Evolutionary conservation across 805 yeast genomes (phyloP).

Genomic region (Starmerella stigmatis): DNA sequence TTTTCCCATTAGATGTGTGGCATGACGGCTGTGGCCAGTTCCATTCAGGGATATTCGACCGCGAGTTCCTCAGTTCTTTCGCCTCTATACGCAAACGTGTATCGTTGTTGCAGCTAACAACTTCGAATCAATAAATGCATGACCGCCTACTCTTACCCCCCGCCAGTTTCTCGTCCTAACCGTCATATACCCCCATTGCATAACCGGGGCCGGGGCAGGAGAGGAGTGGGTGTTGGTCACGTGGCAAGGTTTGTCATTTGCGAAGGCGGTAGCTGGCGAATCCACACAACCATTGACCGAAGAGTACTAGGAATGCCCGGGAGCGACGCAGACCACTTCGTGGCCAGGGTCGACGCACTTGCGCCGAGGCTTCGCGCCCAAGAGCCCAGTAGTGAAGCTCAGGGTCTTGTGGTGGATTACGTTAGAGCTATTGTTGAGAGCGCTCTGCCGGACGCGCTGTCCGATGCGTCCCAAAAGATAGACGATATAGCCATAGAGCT

Average conservation of each 20-base stretch:
- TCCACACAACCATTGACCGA: constrained; percentile 4
- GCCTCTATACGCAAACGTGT: too few species aligned
- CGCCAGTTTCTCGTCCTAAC: too few species aligned
- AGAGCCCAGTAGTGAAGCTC: constrained; percentile 5
- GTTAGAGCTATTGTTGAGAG: background rate
- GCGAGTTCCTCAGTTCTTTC: too few species aligned
- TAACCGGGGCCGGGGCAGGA: too few species aligned
- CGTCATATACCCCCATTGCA: too few species aligned
- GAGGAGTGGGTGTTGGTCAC: background rate
- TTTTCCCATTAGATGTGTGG: too few species aligned
- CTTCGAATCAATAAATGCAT: too few species aligned
- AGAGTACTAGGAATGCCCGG: constrained; percentile 10
- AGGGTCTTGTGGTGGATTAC: constrained; percentile 2
- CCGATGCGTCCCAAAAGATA: background rate
- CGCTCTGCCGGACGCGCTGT: background rate
- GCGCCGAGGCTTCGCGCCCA: constrained; percentile 5
- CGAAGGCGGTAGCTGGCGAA: constrained; percentile 1
- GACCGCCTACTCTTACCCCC: too few species aligned
- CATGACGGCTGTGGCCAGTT: too few species aligned
- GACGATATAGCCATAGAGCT: background rate
- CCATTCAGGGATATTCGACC: too few species aligned
- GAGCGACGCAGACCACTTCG: constrained; percentile 9
- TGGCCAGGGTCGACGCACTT: constrained; percentile 4
- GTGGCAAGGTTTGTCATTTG: constrained; percentile 2
- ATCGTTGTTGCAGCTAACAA: too few species aligned